Percentiles rank a stretch among this genome's conserved stretches.
These are phyloP conservation scores for Magnaporthiopsis poae DNA, from an alignment of 2,329 filamentous ascomycete species.

Conservation along the genomic window DNA sequence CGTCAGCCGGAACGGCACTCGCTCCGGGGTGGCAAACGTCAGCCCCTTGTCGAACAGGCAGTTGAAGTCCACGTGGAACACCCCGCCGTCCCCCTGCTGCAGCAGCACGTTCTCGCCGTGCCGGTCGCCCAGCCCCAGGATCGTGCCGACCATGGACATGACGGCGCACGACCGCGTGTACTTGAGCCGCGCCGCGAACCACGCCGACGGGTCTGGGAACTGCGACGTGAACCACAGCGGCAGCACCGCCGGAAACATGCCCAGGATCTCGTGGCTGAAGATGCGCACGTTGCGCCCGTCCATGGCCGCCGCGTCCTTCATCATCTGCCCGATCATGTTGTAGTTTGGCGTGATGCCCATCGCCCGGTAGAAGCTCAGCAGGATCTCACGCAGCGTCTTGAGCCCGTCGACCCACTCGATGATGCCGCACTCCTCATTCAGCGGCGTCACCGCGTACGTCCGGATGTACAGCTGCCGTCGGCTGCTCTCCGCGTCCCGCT, in stretches of 20 bases:
- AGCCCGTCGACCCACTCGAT: constrained; percentile 98
- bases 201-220: constrained; percentile 83
- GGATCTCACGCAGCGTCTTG: constrained; percentile 84
- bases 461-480: constrained; percentile 87
- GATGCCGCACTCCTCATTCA: constrained; percentile 94
- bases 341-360: constrained; percentile 65
- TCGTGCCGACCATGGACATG: constrained; percentile 98
- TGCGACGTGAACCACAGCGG: constrained; percentile 93
- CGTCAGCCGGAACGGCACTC: constrained; percentile 89
- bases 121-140: constrained; percentile 83
- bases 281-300: constrained; percentile 50
- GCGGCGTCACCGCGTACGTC: constrained; percentile 89
- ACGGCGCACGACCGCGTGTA: constrained; percentile 93
- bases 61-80: constrained; percentile 98
- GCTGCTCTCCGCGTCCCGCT: constrained; percentile 82
- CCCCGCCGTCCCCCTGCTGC: constrained; percentile 83
- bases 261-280: constrained; percentile 57
- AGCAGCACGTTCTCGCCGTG: constrained; percentile 96
- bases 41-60: constrained; percentile 97
- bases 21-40: constrained; percentile 88
- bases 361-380: constrained; percentile 67
- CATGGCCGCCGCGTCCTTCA: constrained; percentile 52
- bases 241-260: constrained; percentile 70
- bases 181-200: constrained; percentile 78
- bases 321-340: constrained; percentile 49